Conservation (phyloP, 2,329 filamentous ascomycete species). For the Colletotrichum sp. region DNA sequence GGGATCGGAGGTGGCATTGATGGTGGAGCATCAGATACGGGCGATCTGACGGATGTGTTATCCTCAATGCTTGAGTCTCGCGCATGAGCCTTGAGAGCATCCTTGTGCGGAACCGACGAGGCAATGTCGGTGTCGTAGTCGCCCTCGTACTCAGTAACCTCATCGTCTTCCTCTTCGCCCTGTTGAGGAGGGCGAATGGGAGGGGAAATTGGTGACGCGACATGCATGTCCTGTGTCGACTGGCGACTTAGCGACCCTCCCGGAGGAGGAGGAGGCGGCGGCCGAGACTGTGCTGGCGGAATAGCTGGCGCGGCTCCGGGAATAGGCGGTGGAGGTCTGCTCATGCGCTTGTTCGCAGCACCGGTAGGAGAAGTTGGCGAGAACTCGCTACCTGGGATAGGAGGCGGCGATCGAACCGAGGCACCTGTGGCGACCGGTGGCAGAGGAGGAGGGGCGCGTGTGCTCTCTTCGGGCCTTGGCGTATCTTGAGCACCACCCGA, state of each 20-base stretch:
- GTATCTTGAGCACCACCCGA: slow-evolving; percentile 48
- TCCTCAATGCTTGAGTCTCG: slow-evolving; percentile 80
- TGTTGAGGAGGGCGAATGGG: slow-evolving; percentile 55
- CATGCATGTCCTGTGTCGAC: slow-evolving; percentile 61
- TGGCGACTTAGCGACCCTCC: slow-evolving; percentile 56
- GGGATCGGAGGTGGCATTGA: slow-evolving; percentile 62
- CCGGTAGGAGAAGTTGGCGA: slow-evolving; percentile 49
- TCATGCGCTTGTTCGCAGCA: slow-evolving; percentile 56
- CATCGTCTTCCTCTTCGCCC: slow-evolving; percentile 72
- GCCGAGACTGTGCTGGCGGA: slow-evolving; percentile 58
- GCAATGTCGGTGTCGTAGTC: slow-evolving; percentile 98
- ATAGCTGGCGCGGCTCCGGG: slow-evolving; percentile 56
- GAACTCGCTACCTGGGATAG: slow-evolving; percentile 42
- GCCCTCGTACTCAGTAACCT: slow-evolving; percentile 92
- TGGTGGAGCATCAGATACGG: slow-evolving; percentile 48
- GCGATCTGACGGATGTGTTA: slow-evolving; percentile 65
- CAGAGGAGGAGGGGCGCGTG: slow-evolving; percentile 45
- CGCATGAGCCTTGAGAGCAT: slow-evolving; percentile 83
- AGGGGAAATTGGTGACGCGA: slow-evolving; percentile 43
- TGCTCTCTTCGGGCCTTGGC: background rate
- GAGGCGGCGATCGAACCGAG: slow-evolving; percentile 35
- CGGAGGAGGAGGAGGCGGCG: slow-evolving; percentile 71
- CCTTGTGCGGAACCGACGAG: slow-evolving; percentile 91
- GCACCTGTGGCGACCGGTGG: slow-evolving; percentile 25
- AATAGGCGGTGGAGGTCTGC: slow-evolving; percentile 64